Evolutionary conservation across 2,329 filamentous ascomycete species (phyloP).

Genomic region (Apiospora malaysiana): DNA sequence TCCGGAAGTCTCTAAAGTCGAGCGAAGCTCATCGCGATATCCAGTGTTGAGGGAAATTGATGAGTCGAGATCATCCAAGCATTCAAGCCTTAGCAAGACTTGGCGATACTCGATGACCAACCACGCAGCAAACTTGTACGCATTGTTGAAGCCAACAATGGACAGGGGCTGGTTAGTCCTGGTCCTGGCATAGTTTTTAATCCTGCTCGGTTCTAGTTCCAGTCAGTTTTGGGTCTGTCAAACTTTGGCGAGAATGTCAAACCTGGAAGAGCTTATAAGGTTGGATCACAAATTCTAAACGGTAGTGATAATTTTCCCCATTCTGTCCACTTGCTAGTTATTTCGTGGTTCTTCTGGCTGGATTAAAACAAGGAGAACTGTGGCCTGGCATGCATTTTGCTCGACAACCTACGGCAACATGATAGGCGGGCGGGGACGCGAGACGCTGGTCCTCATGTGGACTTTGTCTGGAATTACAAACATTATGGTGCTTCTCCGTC

Average conservation of each 20-base stretch:
- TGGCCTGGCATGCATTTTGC: not conserved
- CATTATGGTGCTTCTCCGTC: constrained; percentile 23
- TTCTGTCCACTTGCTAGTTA: not conserved
- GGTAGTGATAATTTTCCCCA: not conserved
- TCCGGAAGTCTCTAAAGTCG: not conserved
- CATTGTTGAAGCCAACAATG: not conserved
- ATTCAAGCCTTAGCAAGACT: not conserved
- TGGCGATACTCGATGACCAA: not conserved
- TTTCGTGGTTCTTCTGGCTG: not conserved
- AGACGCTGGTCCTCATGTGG: constrained; percentile 20
- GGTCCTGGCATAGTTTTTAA: not conserved
- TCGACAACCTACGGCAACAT: not conserved
- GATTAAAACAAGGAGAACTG: not conserved
- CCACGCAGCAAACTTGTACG: not conserved
- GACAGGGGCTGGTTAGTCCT: not conserved
- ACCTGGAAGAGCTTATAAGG: not conserved
- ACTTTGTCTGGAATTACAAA: constrained; percentile 24
- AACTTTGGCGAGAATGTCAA: not conserved
- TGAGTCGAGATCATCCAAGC: no score
- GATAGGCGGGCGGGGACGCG: not conserved
- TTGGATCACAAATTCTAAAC: no score
- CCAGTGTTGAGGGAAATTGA: not conserved
- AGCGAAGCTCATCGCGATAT: not conserved
- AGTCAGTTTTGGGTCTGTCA: not conserved
- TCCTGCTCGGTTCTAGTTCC: not conserved